These are phyloP conservation scores for Solanum ossicruentum DNA, from an alignment of 257 asterid species.

Conservation along the genomic window DNA sequence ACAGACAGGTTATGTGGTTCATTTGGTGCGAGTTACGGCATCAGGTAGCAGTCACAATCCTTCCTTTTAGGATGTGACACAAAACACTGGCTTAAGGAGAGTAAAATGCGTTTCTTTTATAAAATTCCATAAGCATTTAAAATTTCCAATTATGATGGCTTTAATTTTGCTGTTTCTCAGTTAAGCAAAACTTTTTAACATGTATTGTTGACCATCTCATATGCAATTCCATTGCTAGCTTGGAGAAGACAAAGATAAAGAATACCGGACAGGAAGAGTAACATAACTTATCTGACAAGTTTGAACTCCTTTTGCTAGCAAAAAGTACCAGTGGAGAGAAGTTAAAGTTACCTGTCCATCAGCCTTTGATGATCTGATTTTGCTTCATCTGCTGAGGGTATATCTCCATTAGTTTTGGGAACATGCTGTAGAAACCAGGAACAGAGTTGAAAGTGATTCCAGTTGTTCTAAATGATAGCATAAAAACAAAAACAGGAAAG, in stretches of 20 bases:
- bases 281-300: neutral
- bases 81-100: neutral
- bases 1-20: neutral
- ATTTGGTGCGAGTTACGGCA: neutral
- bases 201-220: neutral
- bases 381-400: conserved; percentile 82
- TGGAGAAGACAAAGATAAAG: neutral
- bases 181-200: neutral
- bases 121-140: neutral
- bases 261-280: neutral
- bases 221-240: neutral
- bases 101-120: neutral
- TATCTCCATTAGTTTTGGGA: conserved; percentile 79
- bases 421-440: conserved; percentile 40
- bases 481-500: neutral
- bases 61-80: neutral
- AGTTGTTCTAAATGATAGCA: neutral
- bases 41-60: neutral
- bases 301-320: neutral
- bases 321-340: neutral
- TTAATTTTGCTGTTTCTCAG: neutral
- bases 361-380: conserved; percentile 73
- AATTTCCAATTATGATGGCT: neutral
- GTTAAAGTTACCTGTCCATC: conserved; percentile 44
- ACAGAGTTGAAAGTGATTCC: neutral